Evolutionary conservation across 129 eudicot species (phyloP).

Genomic region (Lactuca saligna): DNA sequence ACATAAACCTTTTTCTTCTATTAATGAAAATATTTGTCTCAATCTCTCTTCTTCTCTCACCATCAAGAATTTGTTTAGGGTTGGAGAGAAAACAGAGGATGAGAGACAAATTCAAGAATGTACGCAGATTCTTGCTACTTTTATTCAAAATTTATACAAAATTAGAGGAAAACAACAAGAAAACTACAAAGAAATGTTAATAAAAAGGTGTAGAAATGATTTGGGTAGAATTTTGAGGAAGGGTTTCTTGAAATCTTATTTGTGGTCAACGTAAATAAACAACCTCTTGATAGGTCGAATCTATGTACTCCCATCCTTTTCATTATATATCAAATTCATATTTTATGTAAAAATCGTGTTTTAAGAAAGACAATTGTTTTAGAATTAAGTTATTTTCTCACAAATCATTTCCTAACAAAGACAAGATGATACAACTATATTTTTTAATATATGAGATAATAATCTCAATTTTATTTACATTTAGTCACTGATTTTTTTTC

Average conservation of each 20-base stretch:
- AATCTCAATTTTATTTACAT: too few species aligned
- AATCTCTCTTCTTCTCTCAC: conserved; percentile 28
- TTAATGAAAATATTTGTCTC: conserved; percentile 12
- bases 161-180: not conserved
- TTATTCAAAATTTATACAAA: conserved; percentile 7
- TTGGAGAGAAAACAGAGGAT: conserved; percentile 31
- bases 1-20: not conserved
- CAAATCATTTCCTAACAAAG: too few species aligned
- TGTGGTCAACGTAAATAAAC: not conserved
- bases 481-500: too few species aligned
- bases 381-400: too few species aligned
- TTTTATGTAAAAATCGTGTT: too few species aligned
- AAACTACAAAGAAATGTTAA: not conserved
- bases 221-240: conserved; percentile 2
- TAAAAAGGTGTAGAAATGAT: not conserved
- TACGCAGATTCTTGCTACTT: not conserved
- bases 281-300: not conserved
- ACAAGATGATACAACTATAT: too few species aligned
- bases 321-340: not conserved
- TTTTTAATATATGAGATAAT: too few species aligned
- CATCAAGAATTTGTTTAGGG: conserved; percentile 6
- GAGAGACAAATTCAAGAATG: conserved; percentile 18
- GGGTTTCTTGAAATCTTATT: not conserved
- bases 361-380: too few species aligned
- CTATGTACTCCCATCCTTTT: not conserved